Evolutionary conservation across 345 rosid genomes (phyloP).

Genomic region (Hevea brasiliensis): DNA sequence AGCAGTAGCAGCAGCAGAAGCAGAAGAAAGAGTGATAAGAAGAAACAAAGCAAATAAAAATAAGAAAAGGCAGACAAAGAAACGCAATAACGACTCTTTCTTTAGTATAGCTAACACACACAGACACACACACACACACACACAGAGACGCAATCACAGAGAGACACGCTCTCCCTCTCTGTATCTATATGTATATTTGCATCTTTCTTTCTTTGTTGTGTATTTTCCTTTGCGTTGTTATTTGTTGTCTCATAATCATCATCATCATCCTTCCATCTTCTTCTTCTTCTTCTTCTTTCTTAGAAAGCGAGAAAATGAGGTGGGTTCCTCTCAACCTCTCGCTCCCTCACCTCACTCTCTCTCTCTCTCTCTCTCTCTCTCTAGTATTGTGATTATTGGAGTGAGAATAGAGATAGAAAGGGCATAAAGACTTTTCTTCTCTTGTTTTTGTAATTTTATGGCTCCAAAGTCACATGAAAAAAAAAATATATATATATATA

Average conservation of each 20-base stretch:
- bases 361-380: constrained; percentile 29
- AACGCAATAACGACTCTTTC: background rate
- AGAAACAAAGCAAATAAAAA: background rate
- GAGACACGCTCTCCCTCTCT: background rate
- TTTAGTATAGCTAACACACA: background rate
- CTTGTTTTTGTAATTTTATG: constrained; percentile 36
- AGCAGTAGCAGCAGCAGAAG: background rate
- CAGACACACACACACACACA: no score
- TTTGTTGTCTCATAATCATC: constrained; percentile 2
- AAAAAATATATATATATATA: no score
- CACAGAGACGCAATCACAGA: no score
- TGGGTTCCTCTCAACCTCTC: constrained; percentile 37
- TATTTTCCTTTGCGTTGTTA: background rate
- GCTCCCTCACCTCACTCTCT: no score
- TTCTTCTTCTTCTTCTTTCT: background rate
- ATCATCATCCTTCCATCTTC: background rate
- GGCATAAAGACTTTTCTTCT: constrained; percentile 32
- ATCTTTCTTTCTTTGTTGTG: background rate
- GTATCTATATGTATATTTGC: background rate
- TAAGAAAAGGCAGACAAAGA: background rate
- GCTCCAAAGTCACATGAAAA: constrained; percentile 39
- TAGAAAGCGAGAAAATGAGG: constrained; percentile 32
- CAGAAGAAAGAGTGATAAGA: background rate
- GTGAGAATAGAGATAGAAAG: constrained; percentile 1
- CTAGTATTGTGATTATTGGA: constrained; percentile 18